These are phyloP conservation scores for Paramecium caudatum DNA, from an alignment of 73 alveolate genomes.

Conservation along the genomic window DNA sequence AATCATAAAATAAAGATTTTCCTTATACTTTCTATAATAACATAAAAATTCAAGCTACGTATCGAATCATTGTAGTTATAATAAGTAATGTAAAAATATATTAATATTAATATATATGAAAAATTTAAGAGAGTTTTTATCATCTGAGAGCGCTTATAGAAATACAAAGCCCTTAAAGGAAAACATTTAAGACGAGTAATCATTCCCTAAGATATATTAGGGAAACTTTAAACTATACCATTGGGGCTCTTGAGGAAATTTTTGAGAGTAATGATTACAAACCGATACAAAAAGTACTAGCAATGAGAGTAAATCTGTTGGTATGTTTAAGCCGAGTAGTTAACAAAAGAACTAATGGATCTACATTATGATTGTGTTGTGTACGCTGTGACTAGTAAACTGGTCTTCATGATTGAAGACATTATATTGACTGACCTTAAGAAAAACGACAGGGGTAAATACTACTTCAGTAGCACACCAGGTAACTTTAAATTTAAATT, in stretches of 20 bases:
- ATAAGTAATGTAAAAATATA: too few relatives aligned
- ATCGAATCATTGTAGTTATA: too few relatives aligned
- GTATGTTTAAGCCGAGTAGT: slow-evolving; percentile 65
- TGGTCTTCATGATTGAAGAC: background rate
- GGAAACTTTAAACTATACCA: slow-evolving; percentile 13
- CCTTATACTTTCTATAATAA: too few relatives aligned
- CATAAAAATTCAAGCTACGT: too few relatives aligned
- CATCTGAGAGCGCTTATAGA: slow-evolving; percentile 23
- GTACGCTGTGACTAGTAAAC: background rate
- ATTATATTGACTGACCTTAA: background rate
- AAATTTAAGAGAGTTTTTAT: slow-evolving; percentile 37
- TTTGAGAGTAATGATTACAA: background rate
- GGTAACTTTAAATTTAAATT: background rate
- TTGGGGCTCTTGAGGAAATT: slow-evolving; percentile 7
- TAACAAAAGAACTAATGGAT: slow-evolving; percentile 56
- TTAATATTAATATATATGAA: background rate
- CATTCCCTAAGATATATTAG: background rate
- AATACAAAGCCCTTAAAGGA: slow-evolving; percentile 25
- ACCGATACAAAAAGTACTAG: slow-evolving; percentile 4
- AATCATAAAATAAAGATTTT: too few relatives aligned
- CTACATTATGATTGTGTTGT: slow-evolving; percentile 8
- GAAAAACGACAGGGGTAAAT: slow-evolving; percentile 51
- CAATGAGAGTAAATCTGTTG: slow-evolving; percentile 46
- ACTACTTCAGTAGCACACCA: background rate
- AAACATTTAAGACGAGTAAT: slow-evolving; percentile 5